Percentiles rank a stretch among this genome's conserved stretches.
Evolutionary conservation across 352 stramenopile species (phyloP).

Genomic region (Phytophthora litchii): DNA sequence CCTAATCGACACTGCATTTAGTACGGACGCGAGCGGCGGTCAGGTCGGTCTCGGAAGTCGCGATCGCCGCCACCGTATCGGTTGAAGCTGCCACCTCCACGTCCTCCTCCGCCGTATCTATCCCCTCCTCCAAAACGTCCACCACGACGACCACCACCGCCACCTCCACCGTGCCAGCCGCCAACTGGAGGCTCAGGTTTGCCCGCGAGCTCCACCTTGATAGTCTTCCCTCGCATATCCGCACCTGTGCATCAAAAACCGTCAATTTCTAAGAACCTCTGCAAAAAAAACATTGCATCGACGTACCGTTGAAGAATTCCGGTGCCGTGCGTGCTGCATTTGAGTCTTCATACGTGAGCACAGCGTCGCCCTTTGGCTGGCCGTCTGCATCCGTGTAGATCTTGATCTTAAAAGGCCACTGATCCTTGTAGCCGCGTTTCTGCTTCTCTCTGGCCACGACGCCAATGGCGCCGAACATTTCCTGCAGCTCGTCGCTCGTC

Average conservation of each 20-base stretch:
- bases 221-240: slow-evolving; percentile 81
- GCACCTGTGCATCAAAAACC: slow-evolving; percentile 37
- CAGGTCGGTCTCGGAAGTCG: slow-evolving; percentile 55
- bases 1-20: slow-evolving; percentile 34
- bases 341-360: slow-evolving; percentile 86
- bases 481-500: slow-evolving; percentile 81
- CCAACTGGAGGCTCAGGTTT: slow-evolving; percentile 82
- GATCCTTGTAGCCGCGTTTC: slow-evolving; percentile 87
- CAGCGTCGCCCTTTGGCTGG: slow-evolving; percentile 79
- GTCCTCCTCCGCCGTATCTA: slow-evolving; percentile 40
- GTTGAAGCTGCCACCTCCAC: slow-evolving; percentile 36
- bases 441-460: slow-evolving; percentile 86
- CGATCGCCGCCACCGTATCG: slow-evolving; percentile 46
- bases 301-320: slow-evolving; percentile 82
- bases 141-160: slow-evolving; percentile 46
- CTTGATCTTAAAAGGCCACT: slow-evolving; percentile 93
- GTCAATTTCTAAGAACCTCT: too few species aligned
- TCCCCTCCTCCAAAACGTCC: slow-evolving; percentile 50
- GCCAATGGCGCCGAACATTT: slow-evolving; percentile 86
- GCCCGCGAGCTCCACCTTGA: slow-evolving; percentile 85
- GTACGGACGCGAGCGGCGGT: slow-evolving; percentile 68
- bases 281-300: too few species aligned
- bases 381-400: slow-evolving; percentile 83
- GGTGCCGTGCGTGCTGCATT: slow-evolving; percentile 83
- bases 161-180: slow-evolving; percentile 65